Evolutionary conservation across 768 basidiomycete genomes (phyloP), one percentile per base, ranked within the genome.

Genomic region (Mycena haematopus): DNA sequence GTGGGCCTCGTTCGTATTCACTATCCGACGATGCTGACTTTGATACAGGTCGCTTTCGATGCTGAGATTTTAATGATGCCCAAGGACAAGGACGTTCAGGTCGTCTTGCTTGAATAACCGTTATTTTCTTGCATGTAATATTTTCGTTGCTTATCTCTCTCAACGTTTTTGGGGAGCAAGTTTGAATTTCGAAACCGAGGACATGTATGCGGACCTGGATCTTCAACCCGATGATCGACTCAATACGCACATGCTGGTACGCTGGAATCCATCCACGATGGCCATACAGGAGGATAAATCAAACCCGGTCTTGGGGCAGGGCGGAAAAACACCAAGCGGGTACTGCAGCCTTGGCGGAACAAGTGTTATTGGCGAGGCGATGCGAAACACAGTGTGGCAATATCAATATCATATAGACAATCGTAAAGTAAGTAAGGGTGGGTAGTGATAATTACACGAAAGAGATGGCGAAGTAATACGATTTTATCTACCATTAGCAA

Each of bases 21-120:
- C 9, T 31, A 6, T 21, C 17, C 11, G 6, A 8, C 9, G 29
- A 45, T 17, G 31, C 22, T 58, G 42, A 29, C 24, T 33, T 29
- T 3, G 22, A 1, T 61, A 31, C 9, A 82, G 81, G 80, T 81
- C 21, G 63, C 76, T 2, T 83, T 82, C 63, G 73, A 79, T 44
- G 79, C 74, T 17, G 82, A 83, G 67, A 72, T 83, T 11, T 62
- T 83, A 58, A 81, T 83, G 79, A 82, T 82, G 79, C 82, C 81
- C 33, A 79, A 72, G 65, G 80, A 82, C 67, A 81, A 82, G 65
- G 80, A 81, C 58, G 80, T 81, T 5, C 76, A 76, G 50, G 79
- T 82, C 24, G 73, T 78, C 3, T 69, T 78, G 52, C 66, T 82
- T n/a, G 77, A 77, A 50, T 60, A 42, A 6, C 17, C 6, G n/a